phyloP scores from a whole-genome alignment of 352 stramenopile species.

The Globisporangium yorkense region DNA sequence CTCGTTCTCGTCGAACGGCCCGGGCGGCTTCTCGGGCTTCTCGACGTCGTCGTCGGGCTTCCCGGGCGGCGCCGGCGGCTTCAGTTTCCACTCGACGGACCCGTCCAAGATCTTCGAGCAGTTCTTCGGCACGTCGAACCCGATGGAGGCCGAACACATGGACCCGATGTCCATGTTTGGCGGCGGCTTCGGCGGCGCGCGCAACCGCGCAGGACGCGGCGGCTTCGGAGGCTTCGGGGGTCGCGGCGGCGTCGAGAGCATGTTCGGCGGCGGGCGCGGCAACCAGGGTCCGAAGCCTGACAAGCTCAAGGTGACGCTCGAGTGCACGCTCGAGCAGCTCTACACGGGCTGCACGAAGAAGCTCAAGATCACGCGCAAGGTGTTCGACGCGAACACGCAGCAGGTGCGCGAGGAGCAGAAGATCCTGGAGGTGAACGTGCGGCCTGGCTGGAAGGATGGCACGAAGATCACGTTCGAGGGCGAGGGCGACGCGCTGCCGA shows the following conservation, averaged over 20 bases:
- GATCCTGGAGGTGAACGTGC: conserved; percentile 94
- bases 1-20: conserved; percentile 4
- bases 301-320: conserved; percentile 79
- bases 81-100: conserved; percentile 77
- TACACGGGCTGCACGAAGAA: conserved; percentile 84
- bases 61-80: conserved; percentile 40
- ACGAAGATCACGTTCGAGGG: conserved; percentile 96
- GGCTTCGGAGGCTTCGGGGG: neutral
- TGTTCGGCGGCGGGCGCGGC: conserved; percentile 28
- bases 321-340: conserved; percentile 89
- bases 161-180: conserved; percentile 71
- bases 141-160: conserved; percentile 59
- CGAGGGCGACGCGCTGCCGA: conserved; percentile 84
- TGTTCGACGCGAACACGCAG: conserved; percentile 64
- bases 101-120: conserved; percentile 89
- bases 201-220: neutral
- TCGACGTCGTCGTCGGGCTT: conserved; percentile 22
- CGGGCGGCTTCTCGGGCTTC: conserved; percentile 35
- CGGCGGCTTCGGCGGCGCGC: conserved; percentile 16
- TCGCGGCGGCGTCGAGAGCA: conserved; percentile 29
- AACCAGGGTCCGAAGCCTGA: conserved; percentile 25
- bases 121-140: conserved; percentile 86
- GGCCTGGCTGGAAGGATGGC: conserved; percentile 95
- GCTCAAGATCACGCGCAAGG: conserved; percentile 95
- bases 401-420: conserved; percentile 93